A percentile compares a stretch with the other conserved stretches of the same genome.
Conservation (phyloP, 176 grass and related monocot species). For the Dendrocalamus sinicus region DNA sequence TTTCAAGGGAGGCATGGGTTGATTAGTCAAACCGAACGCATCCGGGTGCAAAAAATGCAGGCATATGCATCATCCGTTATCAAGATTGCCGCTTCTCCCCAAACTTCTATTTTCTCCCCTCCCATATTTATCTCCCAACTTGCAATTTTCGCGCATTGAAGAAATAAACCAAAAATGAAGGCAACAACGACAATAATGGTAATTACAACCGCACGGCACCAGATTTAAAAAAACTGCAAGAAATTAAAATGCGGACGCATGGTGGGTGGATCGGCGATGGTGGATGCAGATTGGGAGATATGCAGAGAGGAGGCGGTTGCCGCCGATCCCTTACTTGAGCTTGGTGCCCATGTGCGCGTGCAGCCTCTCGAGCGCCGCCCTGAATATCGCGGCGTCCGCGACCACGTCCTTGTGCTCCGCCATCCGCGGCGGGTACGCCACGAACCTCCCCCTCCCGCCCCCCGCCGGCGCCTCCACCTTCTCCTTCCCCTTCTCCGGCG, state of each 20-base stretch:
- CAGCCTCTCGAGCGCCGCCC: constrained; percentile 54
- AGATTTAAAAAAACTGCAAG: background rate
- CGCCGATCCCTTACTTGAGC: constrained; percentile 51
- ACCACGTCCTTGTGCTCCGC: constrained; percentile 43
- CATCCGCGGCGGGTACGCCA: constrained; percentile 49
- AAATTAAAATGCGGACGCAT: constrained; percentile 32
- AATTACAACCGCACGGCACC: constrained; percentile 26
- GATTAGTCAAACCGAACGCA: constrained; percentile 46
- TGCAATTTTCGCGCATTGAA: constrained; percentile 36
- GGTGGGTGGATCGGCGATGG: constrained; percentile 8
- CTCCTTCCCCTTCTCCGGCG: constrained; percentile 44
- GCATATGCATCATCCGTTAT: constrained; percentile 35
- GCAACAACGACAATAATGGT: constrained; percentile 25
- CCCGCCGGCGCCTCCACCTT: constrained; percentile 34
- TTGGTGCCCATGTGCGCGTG: constrained; percentile 61
- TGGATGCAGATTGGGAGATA: background rate
- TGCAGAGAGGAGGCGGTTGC: background rate
- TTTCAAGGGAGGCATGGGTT: constrained; percentile 35
- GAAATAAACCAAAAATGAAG: constrained; percentile 17
- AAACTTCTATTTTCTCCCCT: constrained; percentile 43
- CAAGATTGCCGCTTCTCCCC: constrained; percentile 13
- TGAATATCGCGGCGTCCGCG: constrained; percentile 49
- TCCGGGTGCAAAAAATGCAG: constrained; percentile 2
- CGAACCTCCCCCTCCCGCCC: constrained; percentile 27
- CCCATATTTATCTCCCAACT: constrained; percentile 40